Base-by-base conservation (phyloP, 768 basidiomycete genomes). In the Psilocybe sp. region DNA sequence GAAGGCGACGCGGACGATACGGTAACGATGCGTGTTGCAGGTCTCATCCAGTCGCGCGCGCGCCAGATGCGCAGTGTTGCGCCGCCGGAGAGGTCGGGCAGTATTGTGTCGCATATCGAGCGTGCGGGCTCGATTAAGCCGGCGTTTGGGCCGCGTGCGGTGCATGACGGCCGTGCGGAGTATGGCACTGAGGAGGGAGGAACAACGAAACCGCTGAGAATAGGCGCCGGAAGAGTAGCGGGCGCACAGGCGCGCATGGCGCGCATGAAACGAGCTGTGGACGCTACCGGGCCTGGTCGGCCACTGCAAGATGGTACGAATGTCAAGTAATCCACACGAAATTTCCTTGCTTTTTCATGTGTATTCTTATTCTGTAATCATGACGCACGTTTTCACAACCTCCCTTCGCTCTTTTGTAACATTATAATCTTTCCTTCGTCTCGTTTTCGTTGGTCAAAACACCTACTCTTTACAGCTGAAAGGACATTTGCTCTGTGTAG, bases 31-130 rank as follows among this genome's bases (percentile, higher is more conserved):
- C 20, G 50, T 28, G 54, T 60, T 18, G 56, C 56, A 5, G 47
- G 46, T 39, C 49, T 60, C 6, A 47, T 60, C 1, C 45, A 56
- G 33, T 58, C 56, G 5, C 56, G 59, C 1, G 40, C 40, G 32
- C 45, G 45, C 20, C 18, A 38, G 10, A 33, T 28, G 7, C 35
- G 46, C 32, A 41, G 23, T 8, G 33, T 39, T 11, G 33, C 11
- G 8, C 36, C 47, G 9, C 54, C 50, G 2, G 38, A 56, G 5
- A 50, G 59, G 5, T 50, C 52, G 15, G 53, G 45, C 33, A 60
- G 54, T 35, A 31, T 54, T 3, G 53, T 58, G 1, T 60, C 59
- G 16, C 59, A 58, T 31, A 60, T 60, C 20, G 59, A 60, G 36
- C 52, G 59, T 11, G 41, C 41, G 14, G 54, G 52, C 4, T 60